A percentile compares a stretch with the other conserved stretches of the same genome.
phyloP scores from a whole-genome alignment of 495 filamentous ascomycete species.

The Aeminium ludgeri region DNA sequence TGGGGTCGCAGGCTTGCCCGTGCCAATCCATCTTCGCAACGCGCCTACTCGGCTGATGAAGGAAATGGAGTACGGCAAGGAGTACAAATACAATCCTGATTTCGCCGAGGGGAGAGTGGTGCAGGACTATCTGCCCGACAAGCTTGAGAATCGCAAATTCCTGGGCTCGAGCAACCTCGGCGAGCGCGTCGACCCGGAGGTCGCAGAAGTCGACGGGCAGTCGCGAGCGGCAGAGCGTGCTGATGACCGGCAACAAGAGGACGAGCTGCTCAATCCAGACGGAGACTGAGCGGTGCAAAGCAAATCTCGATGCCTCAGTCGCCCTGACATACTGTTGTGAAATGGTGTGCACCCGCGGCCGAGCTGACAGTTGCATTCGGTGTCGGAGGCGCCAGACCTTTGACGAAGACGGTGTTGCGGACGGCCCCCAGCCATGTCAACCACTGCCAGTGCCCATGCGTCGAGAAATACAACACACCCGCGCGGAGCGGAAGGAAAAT shows the following conservation, averaged over 20 bases:
- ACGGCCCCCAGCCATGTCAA: conserved; percentile 10
- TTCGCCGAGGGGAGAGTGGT: conserved; percentile 67
- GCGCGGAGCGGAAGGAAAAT: conserved; percentile 15
- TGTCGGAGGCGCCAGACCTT: conserved; percentile 9
- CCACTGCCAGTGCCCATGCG: conserved; percentile 5
- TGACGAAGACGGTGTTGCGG: conserved; percentile 6
- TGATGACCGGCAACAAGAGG: conserved; percentile 2
- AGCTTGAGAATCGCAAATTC: conserved; percentile 50
- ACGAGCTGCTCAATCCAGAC: conserved; percentile 12
- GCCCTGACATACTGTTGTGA: neutral
- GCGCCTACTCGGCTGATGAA: conserved; percentile 86
- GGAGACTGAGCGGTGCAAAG: conserved; percentile 9
- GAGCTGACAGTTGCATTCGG: neutral
- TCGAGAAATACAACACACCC: conserved; percentile 9
- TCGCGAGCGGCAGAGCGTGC: conserved; percentile 2
- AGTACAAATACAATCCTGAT: conserved; percentile 94
- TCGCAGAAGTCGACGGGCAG: conserved; percentile 10
- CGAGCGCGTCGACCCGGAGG: conserved; percentile 51
- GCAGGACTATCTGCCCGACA: conserved; percentile 79
- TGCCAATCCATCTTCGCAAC: conserved; percentile 80
- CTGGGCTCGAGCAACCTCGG: conserved; percentile 74
- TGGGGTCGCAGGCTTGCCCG: conserved; percentile 56
- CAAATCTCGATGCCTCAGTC: neutral
- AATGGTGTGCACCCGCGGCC: no score
- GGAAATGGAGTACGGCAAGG: conserved; percentile 72